These are phyloP conservation scores for Coemansia umbellata DNA, from an alignment of 192 early-diverging fungal genomes.

Conservation along the genomic window DNA sequence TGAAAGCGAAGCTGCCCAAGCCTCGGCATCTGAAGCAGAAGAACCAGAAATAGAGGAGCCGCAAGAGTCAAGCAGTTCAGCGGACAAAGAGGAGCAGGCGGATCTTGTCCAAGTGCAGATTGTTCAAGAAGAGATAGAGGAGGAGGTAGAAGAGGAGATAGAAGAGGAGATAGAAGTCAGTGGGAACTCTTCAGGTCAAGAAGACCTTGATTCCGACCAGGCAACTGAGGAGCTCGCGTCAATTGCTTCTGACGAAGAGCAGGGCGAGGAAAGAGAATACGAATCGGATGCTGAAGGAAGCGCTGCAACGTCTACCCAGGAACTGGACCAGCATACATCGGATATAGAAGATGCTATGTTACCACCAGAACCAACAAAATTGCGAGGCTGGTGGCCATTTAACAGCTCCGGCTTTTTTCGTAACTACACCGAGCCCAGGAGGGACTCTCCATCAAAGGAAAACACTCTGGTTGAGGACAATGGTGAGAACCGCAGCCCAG, in stretches of 20 bases:
- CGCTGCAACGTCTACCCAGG: background rate
- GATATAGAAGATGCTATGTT: too few species aligned
- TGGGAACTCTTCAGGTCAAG: background rate
- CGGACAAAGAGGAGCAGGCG: background rate
- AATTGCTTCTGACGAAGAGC: conserved; percentile 9
- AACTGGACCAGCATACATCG: too few species aligned
- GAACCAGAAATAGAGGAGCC: too few species aligned
- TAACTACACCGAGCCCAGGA: background rate
- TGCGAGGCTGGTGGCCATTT: conserved; percentile 38
- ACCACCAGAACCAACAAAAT: too few species aligned
- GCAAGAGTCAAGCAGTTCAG: too few species aligned
- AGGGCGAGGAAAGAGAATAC: background rate
- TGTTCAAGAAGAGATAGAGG: conserved; percentile 1
- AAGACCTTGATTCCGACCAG: conserved; percentile 24
- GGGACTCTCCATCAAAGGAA: background rate
- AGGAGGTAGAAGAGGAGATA: background rate
- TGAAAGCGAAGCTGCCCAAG: too few species aligned
- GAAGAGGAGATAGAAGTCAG: background rate
- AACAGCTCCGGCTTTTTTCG: conserved; percentile 3
- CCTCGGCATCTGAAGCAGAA: too few species aligned
- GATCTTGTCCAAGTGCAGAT: background rate
- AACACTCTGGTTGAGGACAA: too few species aligned
- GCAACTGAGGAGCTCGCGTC: conserved; percentile 26
- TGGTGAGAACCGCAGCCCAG: too few species aligned
- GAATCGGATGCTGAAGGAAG: background rate